These are phyloP conservation scores for Parachaetomium inaequale DNA, from an alignment of 495 filamentous ascomycete genomes.

Conservation along the genomic window DNA sequence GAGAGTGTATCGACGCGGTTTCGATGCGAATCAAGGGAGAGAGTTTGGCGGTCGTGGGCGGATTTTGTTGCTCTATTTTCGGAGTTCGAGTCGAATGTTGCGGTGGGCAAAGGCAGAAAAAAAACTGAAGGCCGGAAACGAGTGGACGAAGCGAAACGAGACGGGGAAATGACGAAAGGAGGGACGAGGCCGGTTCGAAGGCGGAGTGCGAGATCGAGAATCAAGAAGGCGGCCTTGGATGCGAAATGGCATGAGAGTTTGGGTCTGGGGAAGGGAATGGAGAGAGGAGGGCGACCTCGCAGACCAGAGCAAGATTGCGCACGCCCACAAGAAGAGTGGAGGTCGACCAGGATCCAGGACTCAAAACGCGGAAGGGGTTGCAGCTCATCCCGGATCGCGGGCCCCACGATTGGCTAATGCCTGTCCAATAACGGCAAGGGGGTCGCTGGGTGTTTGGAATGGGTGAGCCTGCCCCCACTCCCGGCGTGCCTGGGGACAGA, in stretches of 20 bases:
- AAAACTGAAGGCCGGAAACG: conserved; percentile 16
- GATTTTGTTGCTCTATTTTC: not conserved
- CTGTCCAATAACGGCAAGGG: conserved; percentile 20
- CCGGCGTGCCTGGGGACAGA: conserved; percentile 12
- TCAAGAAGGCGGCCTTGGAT: conserved; percentile 2
- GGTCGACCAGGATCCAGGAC: conserved; percentile 17
- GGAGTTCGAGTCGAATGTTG: not conserved
- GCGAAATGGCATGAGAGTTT: conserved; percentile 21
- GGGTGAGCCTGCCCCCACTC: conserved; percentile 9
- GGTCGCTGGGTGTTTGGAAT: not conserved
- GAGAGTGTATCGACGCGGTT: not conserved
- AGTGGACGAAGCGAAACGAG: conserved; percentile 23
- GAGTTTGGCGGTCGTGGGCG: conserved; percentile 20
- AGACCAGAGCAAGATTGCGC: conserved; percentile 25
- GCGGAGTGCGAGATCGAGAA: not conserved
- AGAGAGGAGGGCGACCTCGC: conserved; percentile 9
- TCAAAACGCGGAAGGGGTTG: conserved; percentile 25
- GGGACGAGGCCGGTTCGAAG: not conserved
- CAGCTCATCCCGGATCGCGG: conserved; percentile 18
- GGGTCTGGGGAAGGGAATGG: conserved; percentile 28
- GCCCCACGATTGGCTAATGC: conserved; percentile 23
- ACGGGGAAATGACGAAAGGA: conserved; percentile 14
- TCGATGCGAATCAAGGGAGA: not conserved
- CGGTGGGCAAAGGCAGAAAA: too few relatives aligned
- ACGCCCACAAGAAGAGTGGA: conserved; percentile 23